Base-by-base conservation (phyloP, 2,329 filamentous ascomycete species). In the Lasiodiplodia theobromae region DNA sequence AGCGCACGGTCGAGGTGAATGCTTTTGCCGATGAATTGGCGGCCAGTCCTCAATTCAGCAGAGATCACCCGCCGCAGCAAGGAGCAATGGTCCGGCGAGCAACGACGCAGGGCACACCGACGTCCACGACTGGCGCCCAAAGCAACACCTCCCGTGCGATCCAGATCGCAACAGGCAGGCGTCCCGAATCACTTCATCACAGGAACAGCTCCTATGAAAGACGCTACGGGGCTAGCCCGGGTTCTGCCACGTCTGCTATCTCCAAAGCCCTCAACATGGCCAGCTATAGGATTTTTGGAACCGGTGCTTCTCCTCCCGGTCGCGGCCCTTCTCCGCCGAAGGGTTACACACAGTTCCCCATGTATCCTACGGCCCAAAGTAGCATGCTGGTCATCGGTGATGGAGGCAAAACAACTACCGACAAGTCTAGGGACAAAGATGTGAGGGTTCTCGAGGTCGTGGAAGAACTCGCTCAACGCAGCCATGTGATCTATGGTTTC, bases 401-500 rank as follows among this genome's bases (percentile, higher is more conserved):
- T 70, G 89, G 91, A 66, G 87, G 86, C 12, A 91, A 88, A 75
- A 84, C 86, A 23, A 85, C 83, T 44, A 38, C 18, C 25, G 79
- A 83, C 3, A 86, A 65, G 64, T 52, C 86, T 3, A 82, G 89
- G 23, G 94, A 97, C 71, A 94, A 97, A 75, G 96, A 98, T 76
- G 85, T 86, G 18, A 88, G 88, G 71, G 89, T 92, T 51, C 89
- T 95, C 2, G 91, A 94, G 75, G 87, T 88, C 54, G 94, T 98
- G 68, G 95, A 99, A 78, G 94, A 98, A 74, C 91, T 93, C 71
- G 96, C 96, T 1, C 96, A 94, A 38, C 87, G 94, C 49, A 97
- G 94, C 76, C 94, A 99, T 78, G 96, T 97, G 56, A 94, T 99
- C 2, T 99, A 94, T 78, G 94, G 95, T 3, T 98, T 99, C 80